Evolutionary conservation across 2,329 filamentous ascomycete genomes (phyloP).

Genomic region (Hortaea werneckii): DNA sequence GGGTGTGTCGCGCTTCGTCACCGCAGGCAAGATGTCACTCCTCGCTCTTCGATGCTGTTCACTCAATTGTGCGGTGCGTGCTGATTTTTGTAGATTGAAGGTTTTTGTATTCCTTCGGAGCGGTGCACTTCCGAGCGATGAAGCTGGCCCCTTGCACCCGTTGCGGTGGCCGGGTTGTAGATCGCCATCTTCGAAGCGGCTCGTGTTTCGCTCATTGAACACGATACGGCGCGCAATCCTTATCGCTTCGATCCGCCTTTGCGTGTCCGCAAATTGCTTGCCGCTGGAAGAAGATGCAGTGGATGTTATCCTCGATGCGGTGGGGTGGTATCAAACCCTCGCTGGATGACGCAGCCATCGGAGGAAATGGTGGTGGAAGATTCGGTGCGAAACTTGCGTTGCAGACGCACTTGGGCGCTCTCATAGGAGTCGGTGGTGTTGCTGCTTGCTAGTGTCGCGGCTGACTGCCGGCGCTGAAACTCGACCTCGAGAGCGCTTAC

Average conservation of each 20-base stretch:
- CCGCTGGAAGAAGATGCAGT: neutral
- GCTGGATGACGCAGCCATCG: conserved; percentile 11
- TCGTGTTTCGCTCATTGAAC: neutral
- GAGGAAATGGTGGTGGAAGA: conserved; percentile 11
- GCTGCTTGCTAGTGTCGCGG: neutral
- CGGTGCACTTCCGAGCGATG: too few relatives aligned
- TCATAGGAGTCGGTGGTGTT: neutral
- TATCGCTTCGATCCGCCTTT: neutral
- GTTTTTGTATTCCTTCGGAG: too few relatives aligned
- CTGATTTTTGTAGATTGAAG: too few relatives aligned
- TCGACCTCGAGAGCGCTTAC: too few relatives aligned
- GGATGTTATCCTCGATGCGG: neutral
- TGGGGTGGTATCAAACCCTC: conserved; percentile 11
- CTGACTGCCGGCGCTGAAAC: too few relatives aligned
- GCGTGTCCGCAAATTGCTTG: neutral
- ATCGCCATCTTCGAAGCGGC: neutral
- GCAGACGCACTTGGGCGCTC: neutral
- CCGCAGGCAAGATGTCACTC: too few relatives aligned
- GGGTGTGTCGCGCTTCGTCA: too few relatives aligned
- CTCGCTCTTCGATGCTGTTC: too few relatives aligned
- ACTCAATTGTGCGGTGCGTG: too few relatives aligned
- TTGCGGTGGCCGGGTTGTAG: neutral
- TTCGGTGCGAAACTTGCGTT: neutral
- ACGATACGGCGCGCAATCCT: neutral
- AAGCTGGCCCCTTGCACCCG: too few relatives aligned